Percentiles rank a stretch among this genome's conserved stretches.
These are phyloP conservation scores for Odontarrhena argentea DNA, from an alignment of 345 rosid species.

Conservation along the genomic window DNA sequence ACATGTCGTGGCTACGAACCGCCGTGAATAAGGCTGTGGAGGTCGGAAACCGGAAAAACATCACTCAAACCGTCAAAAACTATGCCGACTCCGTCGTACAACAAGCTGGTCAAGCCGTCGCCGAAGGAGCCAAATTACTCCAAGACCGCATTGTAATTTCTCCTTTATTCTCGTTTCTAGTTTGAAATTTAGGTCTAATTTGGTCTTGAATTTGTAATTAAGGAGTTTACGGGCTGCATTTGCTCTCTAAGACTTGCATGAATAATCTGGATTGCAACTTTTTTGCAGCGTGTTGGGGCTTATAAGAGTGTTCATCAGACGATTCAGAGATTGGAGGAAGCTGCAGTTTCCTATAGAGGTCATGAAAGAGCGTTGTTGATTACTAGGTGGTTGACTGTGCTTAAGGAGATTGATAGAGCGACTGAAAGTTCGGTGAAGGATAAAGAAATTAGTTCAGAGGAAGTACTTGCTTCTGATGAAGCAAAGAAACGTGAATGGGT, in stretches of 20 bases:
- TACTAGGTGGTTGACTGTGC: conserved; percentile 78
- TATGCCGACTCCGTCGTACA: conserved; percentile 95
- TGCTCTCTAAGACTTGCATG: conserved; percentile 8
- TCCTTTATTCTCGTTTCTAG: conserved; percentile 2
- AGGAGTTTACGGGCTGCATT: conserved; percentile 3
- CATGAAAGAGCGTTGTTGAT: conserved; percentile 73
- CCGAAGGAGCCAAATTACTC: conserved; percentile 92
- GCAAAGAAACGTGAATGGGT: conserved; percentile 59
- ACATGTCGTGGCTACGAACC: conserved; percentile 82
- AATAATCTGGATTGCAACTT: conserved; percentile 6
- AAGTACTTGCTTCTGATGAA: conserved; percentile 53
- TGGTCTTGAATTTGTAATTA: conserved; percentile 9
- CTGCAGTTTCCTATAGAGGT: conserved; percentile 75
- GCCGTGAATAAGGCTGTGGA: conserved; percentile 96
- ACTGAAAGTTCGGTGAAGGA: conserved; percentile 46
- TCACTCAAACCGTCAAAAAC: conserved; percentile 84
- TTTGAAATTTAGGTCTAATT: conserved; percentile 6
- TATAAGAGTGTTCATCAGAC: conserved; percentile 70
- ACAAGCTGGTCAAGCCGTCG: conserved; percentile 96
- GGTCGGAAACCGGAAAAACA: conserved; percentile 89
- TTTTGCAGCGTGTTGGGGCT: conserved; percentile 62
- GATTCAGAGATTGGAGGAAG: conserved; percentile 81
- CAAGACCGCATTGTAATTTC: conserved; percentile 87
- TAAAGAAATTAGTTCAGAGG: conserved; percentile 47
- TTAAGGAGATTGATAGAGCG: conserved; percentile 64